Evolutionary conservation across 2,329 filamentous ascomycete species (phyloP).

Genomic region (Cladorrhinum sp.): DNA sequence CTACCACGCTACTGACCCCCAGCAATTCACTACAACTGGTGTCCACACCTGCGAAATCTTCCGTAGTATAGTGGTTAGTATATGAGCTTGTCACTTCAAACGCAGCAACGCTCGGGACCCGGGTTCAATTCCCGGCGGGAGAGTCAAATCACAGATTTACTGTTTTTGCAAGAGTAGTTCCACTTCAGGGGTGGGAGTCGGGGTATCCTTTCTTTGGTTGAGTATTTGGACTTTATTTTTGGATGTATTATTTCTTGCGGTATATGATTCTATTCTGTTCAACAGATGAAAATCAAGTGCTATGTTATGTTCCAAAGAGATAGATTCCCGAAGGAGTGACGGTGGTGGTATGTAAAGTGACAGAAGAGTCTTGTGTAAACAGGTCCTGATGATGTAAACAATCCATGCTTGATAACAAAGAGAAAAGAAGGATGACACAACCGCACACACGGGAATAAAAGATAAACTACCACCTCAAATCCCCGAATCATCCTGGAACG

Average conservation of each 20-base stretch:
- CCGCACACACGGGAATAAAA: background rate
- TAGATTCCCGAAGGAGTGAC: no score
- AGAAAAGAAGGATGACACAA: no score
- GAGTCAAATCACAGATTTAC: background rate
- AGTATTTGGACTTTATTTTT: no score
- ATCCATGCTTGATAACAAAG: no score
- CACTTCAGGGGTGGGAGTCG: background rate
- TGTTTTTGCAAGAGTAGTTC: background rate
- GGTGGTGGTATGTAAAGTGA: no score
- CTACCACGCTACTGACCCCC: no score
- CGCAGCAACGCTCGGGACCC: background rate
- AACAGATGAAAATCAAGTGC: no score
- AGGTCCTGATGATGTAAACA: no score
- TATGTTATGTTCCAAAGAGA: no score
- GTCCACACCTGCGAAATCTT: background rate
- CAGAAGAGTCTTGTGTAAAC: no score
- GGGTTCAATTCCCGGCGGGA: background rate
- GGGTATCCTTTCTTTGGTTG: background rate
- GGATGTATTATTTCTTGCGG: no score
- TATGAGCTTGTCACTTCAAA: background rate
- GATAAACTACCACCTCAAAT: background rate
- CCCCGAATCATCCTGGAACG: constrained; percentile 16
- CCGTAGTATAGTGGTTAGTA: background rate
- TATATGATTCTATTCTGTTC: no score
- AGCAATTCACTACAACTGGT: background rate